phyloP scores from a whole-genome alignment of 805 yeast genomes.

The Torulaspora gathmanii region DNA sequence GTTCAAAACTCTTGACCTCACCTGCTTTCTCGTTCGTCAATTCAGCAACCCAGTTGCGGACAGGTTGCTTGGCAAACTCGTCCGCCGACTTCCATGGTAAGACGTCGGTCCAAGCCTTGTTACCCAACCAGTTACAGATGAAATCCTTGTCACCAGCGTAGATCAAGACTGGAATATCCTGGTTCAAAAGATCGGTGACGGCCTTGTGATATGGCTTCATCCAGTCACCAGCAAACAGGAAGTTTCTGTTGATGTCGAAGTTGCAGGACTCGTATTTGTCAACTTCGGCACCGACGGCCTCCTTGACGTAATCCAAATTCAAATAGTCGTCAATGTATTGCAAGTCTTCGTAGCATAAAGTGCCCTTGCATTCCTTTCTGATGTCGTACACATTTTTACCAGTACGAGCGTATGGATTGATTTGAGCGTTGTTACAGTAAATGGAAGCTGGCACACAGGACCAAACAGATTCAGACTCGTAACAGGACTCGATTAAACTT shows the following conservation, averaged over 20 bases:
- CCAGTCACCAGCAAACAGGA: conserved; percentile 85
- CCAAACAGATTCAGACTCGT: conserved; percentile 66
- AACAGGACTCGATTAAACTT: conserved; percentile 71
- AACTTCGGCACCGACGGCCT: conserved; percentile 87
- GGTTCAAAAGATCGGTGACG: conserved; percentile 66
- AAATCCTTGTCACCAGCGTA: conserved; percentile 96
- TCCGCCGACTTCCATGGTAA: conserved; percentile 62
- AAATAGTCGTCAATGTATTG: conserved; percentile 72
- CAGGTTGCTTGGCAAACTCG: conserved; percentile 46
- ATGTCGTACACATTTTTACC: conserved; percentile 92
- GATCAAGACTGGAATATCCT: conserved; percentile 72
- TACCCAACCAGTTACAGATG: conserved; percentile 96
- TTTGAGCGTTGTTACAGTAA: conserved; percentile 81
- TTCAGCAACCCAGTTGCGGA: conserved; percentile 43
- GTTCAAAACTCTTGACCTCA: conserved; percentile 58
- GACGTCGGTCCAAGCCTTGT: conserved; percentile 75
- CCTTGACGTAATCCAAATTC: conserved; percentile 69
- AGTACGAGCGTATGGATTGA: conserved; percentile 76
- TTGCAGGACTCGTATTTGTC: conserved; percentile 71
- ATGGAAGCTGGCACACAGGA: conserved; percentile 87
- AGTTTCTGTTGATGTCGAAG: conserved; percentile 71
- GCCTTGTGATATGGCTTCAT: conserved; percentile 81
- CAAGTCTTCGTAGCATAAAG: conserved; percentile 74
- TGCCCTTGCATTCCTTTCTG: conserved; percentile 70
- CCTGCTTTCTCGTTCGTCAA: conserved; percentile 54